Evolutionary conservation across 805 yeast genomes (phyloP).

Genomic region (baker's yeast (Saccharomyces cerevisiae)): DNA sequence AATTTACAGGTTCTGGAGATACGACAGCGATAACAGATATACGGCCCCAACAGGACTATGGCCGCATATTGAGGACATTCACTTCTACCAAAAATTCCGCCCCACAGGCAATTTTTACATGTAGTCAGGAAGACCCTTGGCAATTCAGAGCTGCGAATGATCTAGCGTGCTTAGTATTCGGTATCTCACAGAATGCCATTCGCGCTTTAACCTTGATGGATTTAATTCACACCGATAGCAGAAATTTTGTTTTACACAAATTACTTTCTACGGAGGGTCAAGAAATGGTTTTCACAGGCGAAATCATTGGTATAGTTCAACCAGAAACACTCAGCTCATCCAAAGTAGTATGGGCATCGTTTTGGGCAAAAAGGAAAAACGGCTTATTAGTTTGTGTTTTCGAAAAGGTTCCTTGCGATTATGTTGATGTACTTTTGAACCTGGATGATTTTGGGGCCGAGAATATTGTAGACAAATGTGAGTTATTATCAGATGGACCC

Average conservation of each 20-base stretch:
- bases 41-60: constrained; percentile 22
- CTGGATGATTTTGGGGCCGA: constrained; percentile 23
- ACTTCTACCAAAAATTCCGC: constrained; percentile 62
- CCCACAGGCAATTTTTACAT: constrained; percentile 82
- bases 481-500: constrained; percentile 11
- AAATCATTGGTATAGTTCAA: constrained; percentile 69
- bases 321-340: constrained; percentile 31
- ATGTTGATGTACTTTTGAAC: constrained; percentile 48
- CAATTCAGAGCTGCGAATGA: constrained; percentile 77
- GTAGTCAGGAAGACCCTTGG: constrained; percentile 71
- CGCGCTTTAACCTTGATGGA: constrained; percentile 61
- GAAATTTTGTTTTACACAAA: constrained; percentile 58
- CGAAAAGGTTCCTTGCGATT: constrained; percentile 72
- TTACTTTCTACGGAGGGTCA: constrained; percentile 33
- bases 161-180: constrained; percentile 79
- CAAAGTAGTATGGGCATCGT: constrained; percentile 69
- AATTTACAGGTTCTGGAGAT: constrained; percentile 4
- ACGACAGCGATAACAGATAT: constrained; percentile 2
- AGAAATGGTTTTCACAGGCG: constrained; percentile 69
- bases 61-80: constrained; percentile 52
- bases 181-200: constrained; percentile 59
- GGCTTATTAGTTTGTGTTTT: constrained; percentile 71
- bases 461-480: constrained; percentile 20
- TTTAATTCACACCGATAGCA: constrained; percentile 66
- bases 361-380: constrained; percentile 80